A percentile compares a stretch with the other conserved stretches of the same genome.
phyloP scores from a whole-genome alignment of 129 eudicot genomes.

The Centaurea solstitialis region DNA sequence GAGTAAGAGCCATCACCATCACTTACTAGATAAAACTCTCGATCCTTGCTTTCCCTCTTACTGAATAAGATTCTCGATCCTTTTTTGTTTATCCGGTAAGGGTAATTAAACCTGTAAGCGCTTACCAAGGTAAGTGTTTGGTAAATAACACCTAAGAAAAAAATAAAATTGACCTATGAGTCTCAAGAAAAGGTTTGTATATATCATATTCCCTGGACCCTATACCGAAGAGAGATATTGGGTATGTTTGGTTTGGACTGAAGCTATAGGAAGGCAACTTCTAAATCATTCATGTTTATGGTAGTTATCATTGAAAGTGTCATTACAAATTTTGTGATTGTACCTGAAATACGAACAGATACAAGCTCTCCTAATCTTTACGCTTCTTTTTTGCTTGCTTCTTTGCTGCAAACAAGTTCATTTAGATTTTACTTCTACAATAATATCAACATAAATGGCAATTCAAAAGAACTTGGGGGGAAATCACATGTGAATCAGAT shows the following conservation, averaged over 20 bases:
- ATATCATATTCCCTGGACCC: too few relatives aligned
- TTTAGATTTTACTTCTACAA: not conserved
- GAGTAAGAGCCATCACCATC: too few relatives aligned
- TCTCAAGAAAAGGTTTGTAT: too few relatives aligned
- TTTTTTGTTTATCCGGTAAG: too few relatives aligned
- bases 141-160: too few relatives aligned
- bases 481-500: slow-evolving; percentile 2
- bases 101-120: too few relatives aligned
- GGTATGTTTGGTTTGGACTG: not conserved
- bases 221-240: too few relatives aligned
- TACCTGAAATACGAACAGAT: not conserved
- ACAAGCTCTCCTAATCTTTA: slow-evolving; percentile 28
- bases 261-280: not conserved
- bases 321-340: slow-evolving; percentile 13
- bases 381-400: slow-evolving; percentile 54
- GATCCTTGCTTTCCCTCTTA: too few relatives aligned
- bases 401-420: slow-evolving; percentile 49
- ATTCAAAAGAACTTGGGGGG: not conserved
- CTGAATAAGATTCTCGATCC: too few relatives aligned
- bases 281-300: not conserved
- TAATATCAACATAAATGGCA: not conserved
- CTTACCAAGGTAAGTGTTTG: too few relatives aligned
- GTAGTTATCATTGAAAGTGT: not conserved
- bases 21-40: too few relatives aligned
- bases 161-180: too few relatives aligned